Percentiles rank a stretch among this genome's conserved stretches.
Conservation (phyloP, 2,329 filamentous ascomycete genomes). For the Penicillium sp. region DNA sequence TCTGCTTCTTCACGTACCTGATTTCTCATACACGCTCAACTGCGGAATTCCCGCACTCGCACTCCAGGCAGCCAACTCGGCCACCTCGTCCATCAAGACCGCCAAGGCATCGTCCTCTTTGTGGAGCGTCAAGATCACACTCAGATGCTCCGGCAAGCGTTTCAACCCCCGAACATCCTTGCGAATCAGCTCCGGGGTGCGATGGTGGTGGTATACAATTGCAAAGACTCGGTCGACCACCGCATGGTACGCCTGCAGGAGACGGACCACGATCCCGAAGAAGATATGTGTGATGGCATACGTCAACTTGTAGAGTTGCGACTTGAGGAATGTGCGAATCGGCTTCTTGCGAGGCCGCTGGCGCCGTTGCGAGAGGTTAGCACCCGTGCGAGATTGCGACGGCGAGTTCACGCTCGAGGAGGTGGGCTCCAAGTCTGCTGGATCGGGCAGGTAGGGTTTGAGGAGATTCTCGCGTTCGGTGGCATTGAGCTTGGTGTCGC, state of each 20-base stretch:
- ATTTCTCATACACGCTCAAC: constrained; percentile 87
- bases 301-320: constrained; percentile 39
- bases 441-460: constrained; percentile 49
- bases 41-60: constrained; percentile 80
- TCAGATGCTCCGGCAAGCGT: constrained; percentile 77
- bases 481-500: constrained; percentile 34
- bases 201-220: constrained; percentile 89
- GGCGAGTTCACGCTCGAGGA: not conserved
- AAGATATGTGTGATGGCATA: constrained; percentile 58
- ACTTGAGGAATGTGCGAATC: constrained; percentile 41
- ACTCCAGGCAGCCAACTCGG: constrained; percentile 90
- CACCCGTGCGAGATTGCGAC: constrained; percentile 10
- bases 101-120: constrained; percentile 70
- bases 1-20: constrained; percentile 52
- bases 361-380: constrained; percentile 17
- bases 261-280: constrained; percentile 81
- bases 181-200: constrained; percentile 85
- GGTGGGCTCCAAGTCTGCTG: constrained; percentile 24
- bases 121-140: constrained; percentile 70
- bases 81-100: constrained; percentile 78
- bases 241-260: constrained; percentile 72
- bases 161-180: constrained; percentile 72
- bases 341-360: constrained; percentile 33
- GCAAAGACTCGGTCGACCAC: constrained; percentile 71
- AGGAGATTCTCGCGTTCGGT: constrained; percentile 48